Conservation (phyloP, 345 rosid species). For the Erodium maritimum region DNA sequence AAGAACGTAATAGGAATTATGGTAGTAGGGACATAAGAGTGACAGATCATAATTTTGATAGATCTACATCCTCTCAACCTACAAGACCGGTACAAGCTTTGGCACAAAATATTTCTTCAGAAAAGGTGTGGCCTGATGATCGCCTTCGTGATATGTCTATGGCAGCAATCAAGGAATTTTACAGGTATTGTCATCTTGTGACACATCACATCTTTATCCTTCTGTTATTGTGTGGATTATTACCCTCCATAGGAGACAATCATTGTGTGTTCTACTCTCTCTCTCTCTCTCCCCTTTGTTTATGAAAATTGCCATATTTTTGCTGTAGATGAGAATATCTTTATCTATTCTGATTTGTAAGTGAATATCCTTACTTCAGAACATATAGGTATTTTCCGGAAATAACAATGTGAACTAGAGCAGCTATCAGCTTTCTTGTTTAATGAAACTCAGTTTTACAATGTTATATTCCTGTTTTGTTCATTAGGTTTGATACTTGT, state of each 20-base stretch:
- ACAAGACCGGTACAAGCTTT: constrained; percentile 27
- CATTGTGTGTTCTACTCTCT: too few relatives aligned
- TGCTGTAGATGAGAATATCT: too few relatives aligned
- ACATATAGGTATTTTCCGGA: too few relatives aligned
- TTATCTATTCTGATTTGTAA: too few relatives aligned
- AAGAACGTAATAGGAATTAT: constrained; percentile 35
- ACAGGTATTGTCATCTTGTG: constrained; percentile 41
- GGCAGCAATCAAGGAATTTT: constrained; percentile 79
- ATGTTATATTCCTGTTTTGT: too few relatives aligned
- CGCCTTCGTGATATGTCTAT: constrained; percentile 42
- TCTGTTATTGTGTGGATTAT: neutral
- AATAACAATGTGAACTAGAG: too few relatives aligned
- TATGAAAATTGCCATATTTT: too few relatives aligned
- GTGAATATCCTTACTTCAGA: too few relatives aligned
- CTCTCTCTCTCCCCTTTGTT: too few relatives aligned
- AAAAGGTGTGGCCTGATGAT: constrained; percentile 49
- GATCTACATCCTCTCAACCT: constrained; percentile 36
- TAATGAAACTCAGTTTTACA: too few relatives aligned
- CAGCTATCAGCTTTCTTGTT: too few relatives aligned
- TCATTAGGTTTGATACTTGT: too few relatives aligned
- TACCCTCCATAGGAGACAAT: neutral
- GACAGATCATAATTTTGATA: constrained; percentile 37
- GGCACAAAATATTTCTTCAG: constrained; percentile 35
- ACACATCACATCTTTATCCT: neutral
- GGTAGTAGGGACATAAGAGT: constrained; percentile 39